Evolutionary conservation across 2,329 filamentous ascomycete genomes (phyloP), one percentile per base, ranked within the genome.

Genomic region (Sarocladium kiliense): DNA sequence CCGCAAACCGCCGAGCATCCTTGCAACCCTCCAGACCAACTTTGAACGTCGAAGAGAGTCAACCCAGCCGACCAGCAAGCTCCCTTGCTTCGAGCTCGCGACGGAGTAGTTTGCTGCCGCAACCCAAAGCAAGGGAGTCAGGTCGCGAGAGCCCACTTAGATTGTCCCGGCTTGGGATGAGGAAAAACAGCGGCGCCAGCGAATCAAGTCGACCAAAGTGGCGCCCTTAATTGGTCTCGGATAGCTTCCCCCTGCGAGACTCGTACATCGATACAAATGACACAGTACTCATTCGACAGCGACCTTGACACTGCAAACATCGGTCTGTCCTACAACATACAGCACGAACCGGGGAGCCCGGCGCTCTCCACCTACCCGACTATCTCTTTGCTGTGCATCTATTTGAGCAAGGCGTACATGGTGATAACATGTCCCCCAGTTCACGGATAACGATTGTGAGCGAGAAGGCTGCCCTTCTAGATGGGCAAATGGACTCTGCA

Each of bases 71-170:
- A 27, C 77, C 84, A 11, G 78, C 77, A 42, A 86, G 80, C 64
- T 85, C 83, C 2, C 63, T 86, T 44, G 77, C 80, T 6, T 68
- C 71, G 2, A 63, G 68, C 19, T 74, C 69, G 56, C 71, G 81
- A 57, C 77, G 82, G 27, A 73, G 68, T 3, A 84, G 81, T 61
- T 63, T 85, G 56, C 68, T 86, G 21, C 81, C 82, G 18, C 72
- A 78, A 55, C 72, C 77, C 0, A 75, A 65, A 25, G 61, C 64
- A 3, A 68, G 61, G 41, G 61, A 64, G 19, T 65, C 69, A 14
- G 80, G 80, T 4, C 71, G 77, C 18, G 71, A 74, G 37, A 81
- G 74, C 54, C 78, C 80, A 3, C 74, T 77, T 54, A 70, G 77
- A 23, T 50, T 75, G 3, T 74, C 78, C 4, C 70, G 76, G n/a